Base-by-base conservation (phyloP, 805 yeast genomes). In the Candida nemodendra region DNA sequence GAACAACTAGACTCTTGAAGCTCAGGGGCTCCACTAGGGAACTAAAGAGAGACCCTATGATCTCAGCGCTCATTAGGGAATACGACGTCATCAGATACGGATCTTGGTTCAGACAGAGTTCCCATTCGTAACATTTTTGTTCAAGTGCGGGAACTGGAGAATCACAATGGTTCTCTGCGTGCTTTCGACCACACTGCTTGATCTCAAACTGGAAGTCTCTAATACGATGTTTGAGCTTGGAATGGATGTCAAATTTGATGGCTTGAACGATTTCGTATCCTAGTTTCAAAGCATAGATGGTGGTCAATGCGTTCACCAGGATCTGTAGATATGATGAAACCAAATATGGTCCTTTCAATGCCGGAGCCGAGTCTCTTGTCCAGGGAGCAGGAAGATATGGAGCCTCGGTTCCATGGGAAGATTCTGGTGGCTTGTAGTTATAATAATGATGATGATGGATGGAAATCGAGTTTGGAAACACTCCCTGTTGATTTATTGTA, bases 1-100 rank as follows among this genome's bases (percentile, higher is more conserved):
- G 51, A 3, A 79, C 68, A 4, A 68, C 23, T 30, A 79, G 65
- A 14, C 83, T 76, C 54, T 81, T 79, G 44, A 72, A 61, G 3
- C 86, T 81, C 30, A 84, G 68, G 0, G 88, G 89, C 46, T 83
- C 86, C 14, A 83, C 66, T 38, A 84, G 65, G 0, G 82, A 74
- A 49, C 81, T 80, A 9, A 82, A 48, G 12, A 83, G 64, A 33
- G 75, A 61, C 0, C 89, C 90, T 2, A 84, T 48, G 0, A 82
- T 72, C 38, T 76, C 78, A 1, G 86, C 85, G 42, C 79, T 72
- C 9, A 82, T 64, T 30, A 71, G 68, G 1, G 86, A 69, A 48
- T 78, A 71, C 3, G 80, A 78, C 1, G 70, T 65, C 38, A 57
- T 45, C 51, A 69, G 56, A 50, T 64, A 48, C 3, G 78, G 76